A percentile compares a stretch with the other conserved stretches of the same genome.
Evolutionary conservation across 1,284 basidiomycete genomes (phyloP).

Genomic region (Puccinia hordei): DNA sequence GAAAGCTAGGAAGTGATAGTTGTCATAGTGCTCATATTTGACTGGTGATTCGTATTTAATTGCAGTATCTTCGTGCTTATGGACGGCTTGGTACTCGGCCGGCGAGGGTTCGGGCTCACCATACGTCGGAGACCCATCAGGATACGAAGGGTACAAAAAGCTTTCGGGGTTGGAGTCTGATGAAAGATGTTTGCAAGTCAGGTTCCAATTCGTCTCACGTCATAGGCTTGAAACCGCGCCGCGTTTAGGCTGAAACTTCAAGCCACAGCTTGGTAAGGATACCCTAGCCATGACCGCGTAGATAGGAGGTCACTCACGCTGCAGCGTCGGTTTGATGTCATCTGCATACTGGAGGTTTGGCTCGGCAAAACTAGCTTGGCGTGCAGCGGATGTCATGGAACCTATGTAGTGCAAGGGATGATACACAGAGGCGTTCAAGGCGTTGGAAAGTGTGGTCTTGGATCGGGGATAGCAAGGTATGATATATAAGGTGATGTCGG

Average conservation of each 20-base stretch:
- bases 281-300: not conserved
- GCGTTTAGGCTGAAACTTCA: slow-evolving; percentile 13
- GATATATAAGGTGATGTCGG: not conserved
- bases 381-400: slow-evolving; percentile 18
- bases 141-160: slow-evolving; percentile 6
- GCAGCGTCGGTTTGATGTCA: slow-evolving; percentile 8
- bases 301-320: slow-evolving; percentile 20
- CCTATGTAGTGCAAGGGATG: not conserved
- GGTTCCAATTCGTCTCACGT: not conserved
- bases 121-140: not conserved
- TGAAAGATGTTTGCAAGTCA: slow-evolving; percentile 8
- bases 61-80: not conserved
- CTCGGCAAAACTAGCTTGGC: not conserved
- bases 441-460: slow-evolving; percentile 13
- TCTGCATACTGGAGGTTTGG: slow-evolving; percentile 26
- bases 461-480: slow-evolving; percentile 25
- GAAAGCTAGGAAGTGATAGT: slow-evolving; percentile 10
- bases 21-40: not conserved
- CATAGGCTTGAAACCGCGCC: slow-evolving; percentile 1
- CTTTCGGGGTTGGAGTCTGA: slow-evolving; percentile 4
- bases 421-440: not conserved
- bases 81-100: not conserved
- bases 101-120: not conserved
- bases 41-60: slow-evolving; percentile 11
- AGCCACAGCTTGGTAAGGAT: slow-evolving; percentile 8